Conservation (phyloP, 2,329 filamentous ascomycete species). For the Calonectria multiphialidica region DNA sequence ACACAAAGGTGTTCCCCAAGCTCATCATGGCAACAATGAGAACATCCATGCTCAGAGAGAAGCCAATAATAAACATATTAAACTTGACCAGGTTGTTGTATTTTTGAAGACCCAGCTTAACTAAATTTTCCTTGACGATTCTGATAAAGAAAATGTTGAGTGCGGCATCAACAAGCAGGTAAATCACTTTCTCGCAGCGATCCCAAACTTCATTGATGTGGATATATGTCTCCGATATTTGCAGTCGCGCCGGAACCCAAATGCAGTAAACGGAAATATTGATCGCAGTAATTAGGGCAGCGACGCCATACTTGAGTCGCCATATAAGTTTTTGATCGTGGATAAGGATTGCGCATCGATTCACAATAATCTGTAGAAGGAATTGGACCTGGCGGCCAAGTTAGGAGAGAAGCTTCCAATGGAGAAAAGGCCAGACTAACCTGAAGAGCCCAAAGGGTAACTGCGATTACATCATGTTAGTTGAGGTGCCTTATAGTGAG, state of each 20-base stretch:
- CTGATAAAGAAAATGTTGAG: constrained; percentile 59
- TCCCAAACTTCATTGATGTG: constrained; percentile 60
- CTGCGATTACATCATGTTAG: not conserved
- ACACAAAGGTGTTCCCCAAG: constrained; percentile 43
- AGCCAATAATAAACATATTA: constrained; percentile 45
- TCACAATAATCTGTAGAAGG: constrained; percentile 34
- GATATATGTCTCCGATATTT: constrained; percentile 51
- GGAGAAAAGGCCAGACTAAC: not conserved
- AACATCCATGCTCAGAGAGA: constrained; percentile 43
- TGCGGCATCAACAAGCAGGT: constrained; percentile 55
- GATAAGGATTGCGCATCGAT: constrained; percentile 20
- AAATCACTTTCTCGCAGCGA: constrained; percentile 59
- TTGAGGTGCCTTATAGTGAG: not conserved
- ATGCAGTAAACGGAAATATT: constrained; percentile 62
- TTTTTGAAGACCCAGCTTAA: constrained; percentile 60
- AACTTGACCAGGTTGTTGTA: constrained; percentile 41
- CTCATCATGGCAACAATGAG: constrained; percentile 46
- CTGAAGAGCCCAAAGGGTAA: constrained; percentile 24
- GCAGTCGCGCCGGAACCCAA: constrained; percentile 60
- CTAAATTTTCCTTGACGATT: constrained; percentile 56
- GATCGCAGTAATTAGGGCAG: constrained; percentile 54
- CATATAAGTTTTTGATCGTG: constrained; percentile 15
- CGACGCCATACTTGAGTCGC: constrained; percentile 20
- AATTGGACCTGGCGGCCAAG: not conserved
- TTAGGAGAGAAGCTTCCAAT: not conserved